Base-by-base conservation (phyloP, 2,329 filamentous ascomycete species). In the Emydomyces testavorans region DNA sequence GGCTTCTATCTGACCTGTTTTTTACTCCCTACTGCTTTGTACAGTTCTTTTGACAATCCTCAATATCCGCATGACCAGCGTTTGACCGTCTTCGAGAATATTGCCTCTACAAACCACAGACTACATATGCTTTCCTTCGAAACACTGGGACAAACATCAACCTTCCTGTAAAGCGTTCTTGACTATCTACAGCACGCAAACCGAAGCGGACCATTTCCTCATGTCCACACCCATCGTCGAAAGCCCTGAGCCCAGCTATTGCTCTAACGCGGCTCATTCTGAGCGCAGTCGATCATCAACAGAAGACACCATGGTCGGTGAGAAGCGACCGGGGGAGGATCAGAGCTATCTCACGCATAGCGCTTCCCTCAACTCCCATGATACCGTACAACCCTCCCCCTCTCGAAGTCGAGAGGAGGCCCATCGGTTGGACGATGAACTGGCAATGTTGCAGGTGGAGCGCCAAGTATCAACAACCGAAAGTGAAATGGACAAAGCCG, bases 401-500 rank as follows among this genome's bases (percentile, higher is more conserved):
- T 77, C 77, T 0, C 70, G 73, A 50, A 71, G 69, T 13, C 71
- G 79, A 32, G 80, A 83, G 61, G 71, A 80, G 57, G 72, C 75
- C 4, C 71, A 72, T 51, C 70, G 79, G 39, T 65, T 84, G 24
- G 75, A 82, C 48, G 82, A 85, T 62, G 80, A 85, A 51, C 64
- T 85, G 45, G 71, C 76, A 36, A 66, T 85, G 59, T 68, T 83
- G 38, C 75, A 80, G 54, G 76, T 79, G 1, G 82, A 85, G 64
- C 71, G 77, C 8, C 71, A 71, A 50, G 53, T 65, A 52, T 66
- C 57, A 53, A 65, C 61, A 36, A 56, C 56, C 4, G 57, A 57
- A 6, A 53, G 51, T 6, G 57, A 59, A n/a, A 57, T 62, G 1
- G 64, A 58, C 6, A 65, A 66, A 18, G 62, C 62, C 3, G 66